Base-by-base conservation (phyloP, 164 flowering plant genomes). In the Chloranthus sessilifolius region DNA sequence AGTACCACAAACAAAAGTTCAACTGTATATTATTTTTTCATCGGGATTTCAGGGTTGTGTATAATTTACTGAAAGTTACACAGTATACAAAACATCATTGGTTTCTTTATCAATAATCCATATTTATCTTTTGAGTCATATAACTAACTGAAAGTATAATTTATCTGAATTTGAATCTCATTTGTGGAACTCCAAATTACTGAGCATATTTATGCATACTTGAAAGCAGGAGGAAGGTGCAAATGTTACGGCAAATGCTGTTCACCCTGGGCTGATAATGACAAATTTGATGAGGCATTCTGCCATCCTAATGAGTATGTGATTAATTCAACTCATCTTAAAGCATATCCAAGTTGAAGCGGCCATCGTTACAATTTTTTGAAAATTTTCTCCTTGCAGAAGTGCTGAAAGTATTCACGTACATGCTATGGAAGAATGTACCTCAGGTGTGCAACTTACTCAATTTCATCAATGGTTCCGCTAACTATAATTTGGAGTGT, bases 221-320 rank as follows among this genome's bases (percentile, higher is more conserved):
- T 20, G 29, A 23, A 29, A 60, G 43, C 86, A 92, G 96, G 83
- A 63, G 37, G 95, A 88, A 26, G 97, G 97, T 21, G 87, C 70
- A 24, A 84, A 88, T 53, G 70, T 92, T 30, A 84, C 85, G 0
- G 89, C 63, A 25, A 92, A 88, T 40, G 73, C 92, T 17, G 88
- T 92, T 37, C 99, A 92, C 55, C 99, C 99, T 0, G 99, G 99
- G 29, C 36, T 92, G 22, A 88, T 92, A 30, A 81, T 81, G 85
- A 92, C 99, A 5, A 77, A 77, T 59, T 77, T 92, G 47, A 63
- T 88, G 65, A 69, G 65, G 47, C 76, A 92, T 58, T 76, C 95
- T 48, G 53, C 61, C 4, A 1, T 70, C 29, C 28, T 72, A 10
- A 81, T 86, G 80, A 74, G 97, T 89, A 76, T 20, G 81, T 28